Percentiles rank a stretch among this genome's conserved stretches.
Evolutionary conservation across 306 rosid genomes (phyloP).

Genomic region (Cucurbita argyrosperma): DNA sequence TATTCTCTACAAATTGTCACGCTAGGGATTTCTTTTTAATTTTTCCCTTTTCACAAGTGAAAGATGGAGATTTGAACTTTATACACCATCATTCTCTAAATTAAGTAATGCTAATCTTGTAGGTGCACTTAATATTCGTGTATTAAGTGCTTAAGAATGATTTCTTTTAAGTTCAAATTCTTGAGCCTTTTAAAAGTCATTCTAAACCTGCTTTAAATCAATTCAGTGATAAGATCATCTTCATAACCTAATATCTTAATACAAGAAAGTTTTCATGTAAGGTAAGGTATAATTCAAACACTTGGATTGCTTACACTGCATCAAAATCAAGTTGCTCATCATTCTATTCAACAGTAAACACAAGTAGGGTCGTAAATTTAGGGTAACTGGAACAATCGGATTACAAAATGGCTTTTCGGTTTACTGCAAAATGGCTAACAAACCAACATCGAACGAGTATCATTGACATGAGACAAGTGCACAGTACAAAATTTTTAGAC

Average conservation of each 20-base stretch:
- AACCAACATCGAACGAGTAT: neutral
- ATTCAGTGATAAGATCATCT: too few species aligned
- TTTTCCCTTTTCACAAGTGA: neutral
- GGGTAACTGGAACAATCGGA: neutral
- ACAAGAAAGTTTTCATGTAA: neutral
- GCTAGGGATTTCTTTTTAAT: neutral
- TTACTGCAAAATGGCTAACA: neutral
- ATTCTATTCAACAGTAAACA: neutral
- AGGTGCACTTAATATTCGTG: neutral
- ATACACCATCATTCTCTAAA: neutral
- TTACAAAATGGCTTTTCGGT: neutral
- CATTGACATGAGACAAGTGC: neutral
- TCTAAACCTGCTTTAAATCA: too few species aligned
- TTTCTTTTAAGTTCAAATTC: too few species aligned
- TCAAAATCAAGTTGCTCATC: neutral
- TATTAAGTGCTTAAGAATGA: too few species aligned
- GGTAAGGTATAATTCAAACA: neutral
- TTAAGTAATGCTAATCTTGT: neutral
- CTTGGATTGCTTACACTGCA: neutral
- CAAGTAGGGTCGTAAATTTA: neutral
- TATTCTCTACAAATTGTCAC: neutral
- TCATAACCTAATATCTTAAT: too few species aligned
- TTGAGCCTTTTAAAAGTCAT: too few species aligned
- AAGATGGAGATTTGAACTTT: neutral
- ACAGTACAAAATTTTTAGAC: neutral